phyloP scores from a whole-genome alignment of 352 stramenopile species.

The Pseudoperonospora humuli region DNA sequence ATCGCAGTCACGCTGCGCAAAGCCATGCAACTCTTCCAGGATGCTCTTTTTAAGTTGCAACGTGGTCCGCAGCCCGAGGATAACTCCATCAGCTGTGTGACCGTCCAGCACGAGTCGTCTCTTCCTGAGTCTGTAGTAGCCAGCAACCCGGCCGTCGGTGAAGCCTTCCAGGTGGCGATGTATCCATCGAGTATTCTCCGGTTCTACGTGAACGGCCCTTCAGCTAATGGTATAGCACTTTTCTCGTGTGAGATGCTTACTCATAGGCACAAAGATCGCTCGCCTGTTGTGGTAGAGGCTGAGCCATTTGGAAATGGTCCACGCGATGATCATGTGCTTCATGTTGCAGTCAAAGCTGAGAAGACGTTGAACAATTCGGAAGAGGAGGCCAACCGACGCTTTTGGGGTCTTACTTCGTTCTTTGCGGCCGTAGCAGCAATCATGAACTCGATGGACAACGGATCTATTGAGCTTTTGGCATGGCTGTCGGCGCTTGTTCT shows the following conservation, averaged over 20 bases:
- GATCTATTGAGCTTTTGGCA: conserved; percentile 37
- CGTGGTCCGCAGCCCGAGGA: conserved; percentile 56
- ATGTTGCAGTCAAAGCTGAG: conserved; percentile 34
- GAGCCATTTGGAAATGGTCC: conserved; percentile 32
- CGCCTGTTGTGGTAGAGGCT: conserved; percentile 32
- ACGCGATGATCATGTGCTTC: conserved; percentile 31
- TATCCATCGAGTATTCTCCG: conserved; percentile 65
- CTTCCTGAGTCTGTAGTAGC: conserved; percentile 48
- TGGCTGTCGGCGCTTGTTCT: conserved; percentile 44
- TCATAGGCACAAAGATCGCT: conserved; percentile 12
- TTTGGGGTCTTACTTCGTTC: conserved; percentile 39
- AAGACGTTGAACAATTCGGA: conserved; percentile 12
- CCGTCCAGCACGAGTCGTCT: conserved; percentile 62
- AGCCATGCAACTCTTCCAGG: conserved; percentile 64
- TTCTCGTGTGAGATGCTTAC: conserved; percentile 53
- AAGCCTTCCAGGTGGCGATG: conserved; percentile 53
- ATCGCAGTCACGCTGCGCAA: conserved; percentile 40
- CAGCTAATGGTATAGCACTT: conserved; percentile 45
- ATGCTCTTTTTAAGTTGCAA: conserved; percentile 62
- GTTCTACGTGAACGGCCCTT: conserved; percentile 59
- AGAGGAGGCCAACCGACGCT: conserved; percentile 29
- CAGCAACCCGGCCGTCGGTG: conserved; percentile 38
- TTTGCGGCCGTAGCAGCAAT: conserved; percentile 31
- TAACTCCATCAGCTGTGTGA: conserved; percentile 65
- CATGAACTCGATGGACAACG: conserved; percentile 39